Evolutionary conservation across 345 rosid species (phyloP).

Genomic region (Murraya paniculata): DNA sequence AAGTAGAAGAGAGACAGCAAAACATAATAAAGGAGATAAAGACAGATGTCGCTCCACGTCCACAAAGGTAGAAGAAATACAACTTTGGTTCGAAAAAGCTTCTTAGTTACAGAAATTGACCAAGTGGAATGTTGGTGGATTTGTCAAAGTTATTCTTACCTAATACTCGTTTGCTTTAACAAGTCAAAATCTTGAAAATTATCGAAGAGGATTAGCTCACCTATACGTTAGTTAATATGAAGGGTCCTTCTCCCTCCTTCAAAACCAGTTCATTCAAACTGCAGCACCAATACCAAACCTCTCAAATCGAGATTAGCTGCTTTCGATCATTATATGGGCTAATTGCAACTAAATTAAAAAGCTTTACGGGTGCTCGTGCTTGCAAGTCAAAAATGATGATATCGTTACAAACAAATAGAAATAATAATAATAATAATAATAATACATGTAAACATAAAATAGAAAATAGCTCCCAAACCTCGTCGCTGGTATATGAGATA

Average conservation of each 20-base stretch:
- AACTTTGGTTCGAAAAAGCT: neutral
- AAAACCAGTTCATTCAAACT: too few relatives aligned
- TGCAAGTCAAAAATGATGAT: too few relatives aligned
- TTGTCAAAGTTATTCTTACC: slow-evolving; percentile 6
- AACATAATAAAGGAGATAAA: neutral
- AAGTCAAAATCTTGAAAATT: neutral
- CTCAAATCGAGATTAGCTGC: too few relatives aligned
- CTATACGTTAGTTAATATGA: neutral
- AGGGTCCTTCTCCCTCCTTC: too few relatives aligned
- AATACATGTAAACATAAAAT: neutral
- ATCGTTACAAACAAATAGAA: neutral
- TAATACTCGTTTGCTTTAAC: neutral
- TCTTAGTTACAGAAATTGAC: neutral
- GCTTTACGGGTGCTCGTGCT: neutral
- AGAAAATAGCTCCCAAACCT: neutral
- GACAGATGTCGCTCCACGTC: neutral
- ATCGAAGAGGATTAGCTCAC: slow-evolving; percentile 9
- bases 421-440: neutral
- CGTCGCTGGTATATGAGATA: neutral
- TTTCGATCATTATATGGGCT: neutral
- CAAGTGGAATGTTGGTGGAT: neutral
- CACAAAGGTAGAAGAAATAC: neutral
- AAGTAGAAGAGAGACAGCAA: too few relatives aligned
- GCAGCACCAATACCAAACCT: too few relatives aligned
- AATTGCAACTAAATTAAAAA: neutral